These are phyloP conservation scores for Kernera saxatilis DNA, from an alignment of 345 rosid genomes.

Conservation along the genomic window DNA sequence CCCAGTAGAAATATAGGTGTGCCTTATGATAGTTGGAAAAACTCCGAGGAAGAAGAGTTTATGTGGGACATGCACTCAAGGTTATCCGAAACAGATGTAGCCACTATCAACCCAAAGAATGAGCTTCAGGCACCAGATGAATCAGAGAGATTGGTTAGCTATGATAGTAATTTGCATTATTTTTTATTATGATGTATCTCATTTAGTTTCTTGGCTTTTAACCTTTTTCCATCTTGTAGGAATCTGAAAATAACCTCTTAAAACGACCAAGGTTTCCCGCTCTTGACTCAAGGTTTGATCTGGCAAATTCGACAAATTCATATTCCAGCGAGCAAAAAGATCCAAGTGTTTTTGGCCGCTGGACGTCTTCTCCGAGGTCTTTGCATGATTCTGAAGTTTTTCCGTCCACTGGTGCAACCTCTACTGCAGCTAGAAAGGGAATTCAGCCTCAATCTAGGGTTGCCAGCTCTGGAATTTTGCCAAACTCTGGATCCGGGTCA, in stretches of 20 bases:
- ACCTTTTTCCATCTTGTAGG: conserved; percentile 42
- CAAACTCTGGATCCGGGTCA: conserved; percentile 38
- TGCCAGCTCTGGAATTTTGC: conserved; percentile 36
- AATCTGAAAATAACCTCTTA: conserved; percentile 41
- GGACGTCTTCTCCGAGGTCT: conserved; percentile 39
- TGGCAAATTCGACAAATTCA: conserved; percentile 39
- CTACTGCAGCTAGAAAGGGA: conserved; percentile 45
- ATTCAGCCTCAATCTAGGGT: conserved; percentile 40
- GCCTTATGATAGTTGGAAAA: conserved; percentile 72
- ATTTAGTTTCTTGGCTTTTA: neutral
- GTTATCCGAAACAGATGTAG: conserved; percentile 49
- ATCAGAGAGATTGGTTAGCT: conserved; percentile 65
- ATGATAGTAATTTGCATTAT: neutral
- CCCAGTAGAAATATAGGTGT: conserved; percentile 39
- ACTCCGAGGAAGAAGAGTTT: conserved; percentile 95
- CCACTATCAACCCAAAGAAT: conserved; percentile 42
- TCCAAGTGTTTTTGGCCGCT: conserved; percentile 29
- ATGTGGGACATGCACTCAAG: conserved; percentile 92
- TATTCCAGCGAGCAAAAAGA: conserved; percentile 57
- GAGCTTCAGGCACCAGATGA: conserved; percentile 51
- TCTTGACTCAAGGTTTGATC: conserved; percentile 41
- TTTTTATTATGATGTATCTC: neutral
- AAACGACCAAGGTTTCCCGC: conserved; percentile 40
- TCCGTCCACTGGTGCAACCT: conserved; percentile 40
- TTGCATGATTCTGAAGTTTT: conserved; percentile 41